A percentile compares a stretch with the other conserved stretches of the same genome.
Evolutionary conservation across 805 yeast genomes (phyloP).

Genomic region (Metschnikowia colocasiae): DNA sequence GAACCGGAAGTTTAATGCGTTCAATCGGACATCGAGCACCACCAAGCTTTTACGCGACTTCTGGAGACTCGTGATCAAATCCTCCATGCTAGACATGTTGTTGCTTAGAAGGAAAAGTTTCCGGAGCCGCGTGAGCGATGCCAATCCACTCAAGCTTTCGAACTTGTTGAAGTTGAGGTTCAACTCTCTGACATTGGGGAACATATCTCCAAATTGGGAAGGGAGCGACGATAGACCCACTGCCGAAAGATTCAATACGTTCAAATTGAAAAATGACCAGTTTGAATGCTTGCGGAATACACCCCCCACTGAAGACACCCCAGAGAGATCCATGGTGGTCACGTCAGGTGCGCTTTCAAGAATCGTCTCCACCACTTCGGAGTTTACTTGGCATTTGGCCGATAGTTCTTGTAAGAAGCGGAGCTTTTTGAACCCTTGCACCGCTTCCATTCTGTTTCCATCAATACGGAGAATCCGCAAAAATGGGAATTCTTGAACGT

Average conservation of each 20-base stretch:
- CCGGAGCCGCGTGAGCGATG: conserved; percentile 31
- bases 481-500: conserved; percentile 32
- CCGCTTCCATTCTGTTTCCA: conserved; percentile 32
- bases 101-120: conserved; percentile 46
- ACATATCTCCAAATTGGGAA: conserved; percentile 29
- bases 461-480: conserved; percentile 46
- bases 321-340: conserved; percentile 38
- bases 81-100: conserved; percentile 32
- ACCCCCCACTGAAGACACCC: conserved; percentile 21
- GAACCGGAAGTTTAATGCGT: conserved; percentile 43
- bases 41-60: conserved; percentile 31
- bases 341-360: conserved; percentile 25
- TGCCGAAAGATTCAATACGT: conserved; percentile 43
- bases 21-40: conserved; percentile 47
- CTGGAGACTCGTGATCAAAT: conserved; percentile 29
- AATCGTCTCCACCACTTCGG: conserved; percentile 19
- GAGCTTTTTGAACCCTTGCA: conserved; percentile 27
- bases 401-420: conserved; percentile 41
- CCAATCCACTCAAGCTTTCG: conserved; percentile 30
- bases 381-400: conserved; percentile 32
- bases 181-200: conserved; percentile 46
- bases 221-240: conserved; percentile 43
- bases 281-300: conserved; percentile 1
- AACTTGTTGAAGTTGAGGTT: conserved; percentile 50
- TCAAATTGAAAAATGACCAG: conserved; percentile 32